These are phyloP conservation scores for Tetraselmis striata DNA, from an alignment of 139 green algal genomes.

Conservation along the genomic window DNA sequence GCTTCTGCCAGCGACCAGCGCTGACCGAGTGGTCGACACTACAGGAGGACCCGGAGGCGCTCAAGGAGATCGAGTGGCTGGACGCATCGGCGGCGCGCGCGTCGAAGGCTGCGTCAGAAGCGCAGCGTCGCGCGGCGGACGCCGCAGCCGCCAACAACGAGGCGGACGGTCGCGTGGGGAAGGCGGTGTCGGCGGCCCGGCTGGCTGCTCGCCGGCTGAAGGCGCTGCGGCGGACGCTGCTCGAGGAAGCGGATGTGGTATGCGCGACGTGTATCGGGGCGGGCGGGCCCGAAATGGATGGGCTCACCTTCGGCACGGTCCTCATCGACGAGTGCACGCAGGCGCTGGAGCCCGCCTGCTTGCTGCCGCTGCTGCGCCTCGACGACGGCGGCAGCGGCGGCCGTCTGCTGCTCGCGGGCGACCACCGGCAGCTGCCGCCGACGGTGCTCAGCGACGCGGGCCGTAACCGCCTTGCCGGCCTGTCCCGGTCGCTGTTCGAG, in stretches of 20 bases:
- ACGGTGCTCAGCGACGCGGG: slow-evolving; percentile 40
- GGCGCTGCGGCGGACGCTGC: slow-evolving; percentile 40
- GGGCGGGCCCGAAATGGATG: slow-evolving; percentile 31
- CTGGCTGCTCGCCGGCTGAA: not conserved
- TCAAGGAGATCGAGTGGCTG: not conserved
- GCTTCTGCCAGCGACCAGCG: no score
- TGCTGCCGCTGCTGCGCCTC: slow-evolving; percentile 36
- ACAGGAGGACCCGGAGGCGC: not conserved
- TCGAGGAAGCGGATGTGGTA: slow-evolving; percentile 76
- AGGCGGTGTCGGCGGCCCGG: not conserved
- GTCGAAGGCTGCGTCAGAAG: not conserved
- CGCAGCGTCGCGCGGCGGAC: not conserved
- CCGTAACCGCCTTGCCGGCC: not conserved
- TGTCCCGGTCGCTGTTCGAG: slow-evolving; percentile 52
- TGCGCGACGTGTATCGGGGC: slow-evolving; percentile 73
- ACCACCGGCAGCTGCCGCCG: slow-evolving; percentile 55
- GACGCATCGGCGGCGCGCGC: not conserved
- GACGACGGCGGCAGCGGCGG: slow-evolving; percentile 22
- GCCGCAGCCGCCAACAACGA: not conserved
- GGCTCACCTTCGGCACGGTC: slow-evolving; percentile 45
- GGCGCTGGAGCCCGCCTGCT: slow-evolving; percentile 49
- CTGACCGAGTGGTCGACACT: no score
- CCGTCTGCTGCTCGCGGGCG: slow-evolving; percentile 49
- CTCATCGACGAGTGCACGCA: slow-evolving; percentile 67
- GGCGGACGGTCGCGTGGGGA: not conserved